Evolutionary conservation across 345 rosid genomes (phyloP), one percentile per base, ranked within the genome.

Genomic region (Luvunga scandens): DNA sequence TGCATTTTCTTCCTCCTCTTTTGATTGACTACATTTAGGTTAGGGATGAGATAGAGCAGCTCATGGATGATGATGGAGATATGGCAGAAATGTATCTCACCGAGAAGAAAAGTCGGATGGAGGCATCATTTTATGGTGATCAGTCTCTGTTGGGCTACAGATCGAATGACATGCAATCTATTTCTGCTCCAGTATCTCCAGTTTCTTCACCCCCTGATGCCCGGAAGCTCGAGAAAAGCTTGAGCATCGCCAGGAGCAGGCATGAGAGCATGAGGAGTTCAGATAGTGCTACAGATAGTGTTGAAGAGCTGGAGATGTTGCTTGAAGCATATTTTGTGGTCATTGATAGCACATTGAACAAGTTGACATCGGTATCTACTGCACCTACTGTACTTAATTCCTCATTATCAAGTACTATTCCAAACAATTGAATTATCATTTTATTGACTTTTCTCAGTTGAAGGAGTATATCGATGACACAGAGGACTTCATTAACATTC

Each of bases 51-150:
- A 97, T 97, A 55, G 99, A 97, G 81, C 98, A 97, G 87, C 92
- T 97, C 53, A 97, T 97, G 99, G 98, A 96, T 85, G 99, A 96
- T 86, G 99, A 96, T 76, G 99, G 99, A 56, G 99, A 96, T 82
- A 94, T 96, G 99, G 99, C 99, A 2, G 99, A 96, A 86, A 92
- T 96, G 99, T 91, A 90, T 87, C 97, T 96, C 30, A 94, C 98
- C 3, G 99, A 96, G 86, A 96, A 96, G 89, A 96, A 96, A 84
- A 88, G 76, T 42, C 88, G 98, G 75, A 89, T 91, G 92, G 99
- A 94, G 75, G 85, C 97, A 48, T 78, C 89, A 75, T 80, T 94
- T 62, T 91, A 87, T 48, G 95, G 97, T 72, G 99, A 96, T 72
- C 99, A 85, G 77, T 91, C 97, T 59, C 9, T 88, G 75, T 61